Evolutionary conservation across 306 rosid species (phyloP).

Genomic region (Betula pendula): DNA sequence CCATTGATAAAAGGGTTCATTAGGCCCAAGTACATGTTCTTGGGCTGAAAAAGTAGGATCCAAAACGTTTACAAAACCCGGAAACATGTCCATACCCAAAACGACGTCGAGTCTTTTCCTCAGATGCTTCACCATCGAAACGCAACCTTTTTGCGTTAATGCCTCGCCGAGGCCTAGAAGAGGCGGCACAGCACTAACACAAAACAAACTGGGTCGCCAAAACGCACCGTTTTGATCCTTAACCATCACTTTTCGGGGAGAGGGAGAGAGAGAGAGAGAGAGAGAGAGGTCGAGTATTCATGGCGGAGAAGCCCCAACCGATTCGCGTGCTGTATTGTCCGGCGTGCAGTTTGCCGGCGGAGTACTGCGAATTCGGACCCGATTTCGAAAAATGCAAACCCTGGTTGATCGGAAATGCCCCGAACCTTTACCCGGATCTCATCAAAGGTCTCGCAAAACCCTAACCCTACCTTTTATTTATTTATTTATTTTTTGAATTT

Average conservation of each 20-base stretch:
- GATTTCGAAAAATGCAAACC: slow-evolving; percentile 98
- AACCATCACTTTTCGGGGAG: background rate
- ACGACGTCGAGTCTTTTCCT: background rate
- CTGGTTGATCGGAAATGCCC: slow-evolving; percentile 93
- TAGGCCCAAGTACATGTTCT: background rate
- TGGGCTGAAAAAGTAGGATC: background rate
- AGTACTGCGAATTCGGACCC: slow-evolving; percentile 94
- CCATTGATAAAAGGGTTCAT: too few species aligned
- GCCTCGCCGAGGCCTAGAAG: background rate
- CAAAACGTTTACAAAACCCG: background rate
- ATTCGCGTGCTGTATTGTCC: slow-evolving; percentile 71
- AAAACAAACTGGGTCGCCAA: slow-evolving; percentile 11
- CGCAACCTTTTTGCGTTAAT: background rate
- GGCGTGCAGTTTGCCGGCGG: slow-evolving; percentile 78
- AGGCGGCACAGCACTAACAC: background rate
- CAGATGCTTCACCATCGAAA: background rate
- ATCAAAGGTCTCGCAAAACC: slow-evolving; percentile 48
- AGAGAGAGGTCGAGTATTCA: slow-evolving; percentile 28
- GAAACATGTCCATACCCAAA: background rate
- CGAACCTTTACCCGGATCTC: slow-evolving; percentile 83
- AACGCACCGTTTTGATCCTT: slow-evolving; percentile 45
- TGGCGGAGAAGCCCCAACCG: slow-evolving; percentile 97
- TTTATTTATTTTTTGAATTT: background rate
- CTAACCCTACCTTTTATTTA: background rate
- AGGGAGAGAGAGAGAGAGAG: background rate